Base-by-base conservation (phyloP, 371 early-diverging fungal genomes). In the Mucor piriformis region DNA sequence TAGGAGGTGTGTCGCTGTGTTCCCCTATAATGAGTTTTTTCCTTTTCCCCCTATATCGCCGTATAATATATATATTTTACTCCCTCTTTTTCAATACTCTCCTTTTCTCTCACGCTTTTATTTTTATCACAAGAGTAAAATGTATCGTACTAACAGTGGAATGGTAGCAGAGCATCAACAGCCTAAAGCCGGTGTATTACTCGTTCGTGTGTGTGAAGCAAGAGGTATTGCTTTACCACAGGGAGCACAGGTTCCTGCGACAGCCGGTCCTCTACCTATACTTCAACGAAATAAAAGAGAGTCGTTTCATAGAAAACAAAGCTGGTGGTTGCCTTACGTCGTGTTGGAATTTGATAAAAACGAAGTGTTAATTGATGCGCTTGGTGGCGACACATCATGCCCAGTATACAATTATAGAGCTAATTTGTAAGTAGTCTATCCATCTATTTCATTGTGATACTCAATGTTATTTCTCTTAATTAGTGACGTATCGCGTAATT, bases 321-420 rank as follows among this genome's bases (percentile, higher is more conserved):
- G 81, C 42, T 87, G 90, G 81, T 87, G 88, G 86, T 63, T 92
- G 23, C 95, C 94, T 4, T 96, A 94, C 64, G 88, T 88, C 20
- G 94, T 96, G 8, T 73, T 95, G 24, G 95, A 95, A 76, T 95
- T 95, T 63, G 96, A 96, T 78, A 93, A 93, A 85, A 95, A 95
- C 71, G 95, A 96, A 74, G 82, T 93, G 34, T 79, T 93, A 54
- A 91, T 92, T 24, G 86, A 91, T 66, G 89, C 93, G 15, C 72
- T 88, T 15, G 92, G 88, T 25, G 90, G 90, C 27, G 91, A 89
- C 61, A 76, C 87, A 50, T 73, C 76, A 21, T 88, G 86, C 59
- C 91, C 94, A 13, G 72, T 86, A 32, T 95, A 94, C 90, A 87
- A 92, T 56, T 90, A 93, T 73, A 77, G 89, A 54, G 92, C 94